Base-by-base conservation (phyloP, 768 basidiomycete genomes). In the Chiua virens region DNA sequence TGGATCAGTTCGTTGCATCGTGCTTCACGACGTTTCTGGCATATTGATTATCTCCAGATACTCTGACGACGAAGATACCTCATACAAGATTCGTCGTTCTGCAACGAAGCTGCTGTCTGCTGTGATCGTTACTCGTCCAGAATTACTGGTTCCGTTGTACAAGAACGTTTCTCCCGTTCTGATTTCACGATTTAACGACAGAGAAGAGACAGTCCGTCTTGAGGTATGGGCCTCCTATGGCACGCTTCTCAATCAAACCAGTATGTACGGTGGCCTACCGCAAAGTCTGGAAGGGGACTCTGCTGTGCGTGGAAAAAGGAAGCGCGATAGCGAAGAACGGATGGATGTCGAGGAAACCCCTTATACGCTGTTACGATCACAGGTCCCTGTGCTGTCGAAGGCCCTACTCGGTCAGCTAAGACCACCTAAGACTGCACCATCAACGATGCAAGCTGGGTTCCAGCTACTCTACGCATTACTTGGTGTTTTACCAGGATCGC, bases 41-140 rank as follows among this genome's bases (percentile, higher is more conserved):
- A 22, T 56, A 46, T 14, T 43, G 39, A 55, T 40, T 13, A 27
- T 22, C 34, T 46, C 23, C 57, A 95, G 92, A 56, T 98, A 97
- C 68, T 93, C 92, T 7, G 97, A 99, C 60, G 97, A 99, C 51
- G 97, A 98, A 68, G 97, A 99, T 64, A 91, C 89, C 11, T 98
- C 96, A 0, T 98, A 97, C 81, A 98, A 98, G 70, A 92, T 97
- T 50, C 87, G 97, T 56, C 85, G 97, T 40, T 87, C 92, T 8
- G 87, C 97, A 8, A 92, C 94, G 17, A 98, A 98, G 67, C 75
- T 98, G 4, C 78, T 98, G 15, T 75, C 86, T 25, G 88, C 90
- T 7, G 75, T 97, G 42, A 86, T 98, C 50, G 83, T 82, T 13
- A 98, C 96, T 2, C 89, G 94, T 22, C 92, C 94, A 1, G 97